phyloP scores from a whole-genome alignment of 1,284 basidiomycete genomes.

The Tranzscheliella williamsii region DNA sequence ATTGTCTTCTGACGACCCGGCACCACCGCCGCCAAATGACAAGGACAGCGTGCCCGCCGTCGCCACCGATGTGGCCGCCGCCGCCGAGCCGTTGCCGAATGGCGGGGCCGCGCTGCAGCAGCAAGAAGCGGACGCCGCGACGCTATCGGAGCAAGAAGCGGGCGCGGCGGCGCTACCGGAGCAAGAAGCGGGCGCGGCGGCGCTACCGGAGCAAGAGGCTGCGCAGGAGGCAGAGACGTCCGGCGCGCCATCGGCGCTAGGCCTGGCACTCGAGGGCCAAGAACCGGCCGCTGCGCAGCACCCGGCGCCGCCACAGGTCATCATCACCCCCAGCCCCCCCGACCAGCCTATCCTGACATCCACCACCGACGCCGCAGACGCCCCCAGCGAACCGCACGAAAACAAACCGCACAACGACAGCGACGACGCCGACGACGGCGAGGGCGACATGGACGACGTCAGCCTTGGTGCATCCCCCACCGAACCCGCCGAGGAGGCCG shows the following conservation, averaged over 20 bases:
- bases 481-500: conserved; percentile 8
- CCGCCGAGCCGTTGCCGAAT: background rate
- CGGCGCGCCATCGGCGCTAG: conserved; percentile 15
- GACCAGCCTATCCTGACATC: background rate
- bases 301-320: conserved; percentile 12
- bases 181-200: too few species aligned
- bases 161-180: too few species aligned
- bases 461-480: conserved; percentile 15
- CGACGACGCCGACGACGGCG: conserved; percentile 18
- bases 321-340: conserved; percentile 23
- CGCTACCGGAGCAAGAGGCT: too few species aligned
- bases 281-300: conserved; percentile 1
- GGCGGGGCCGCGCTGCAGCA: too few species aligned
- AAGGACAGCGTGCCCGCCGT: conserved; percentile 8
- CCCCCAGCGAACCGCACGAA: too few species aligned
- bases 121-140: conserved; percentile 2
- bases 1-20: too few species aligned
- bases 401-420: background rate
- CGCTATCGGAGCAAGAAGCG: too few species aligned
- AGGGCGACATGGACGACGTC: conserved; percentile 38
- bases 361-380: too few species aligned
- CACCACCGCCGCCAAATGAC: conserved; percentile 17
- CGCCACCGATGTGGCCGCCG: background rate
- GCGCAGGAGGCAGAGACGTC: too few species aligned
- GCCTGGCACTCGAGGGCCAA: conserved; percentile 3